phyloP scores from a whole-genome alignment of 2,329 filamentous ascomycete genomes.

The Pseudogymnoascus sp. region DNA sequence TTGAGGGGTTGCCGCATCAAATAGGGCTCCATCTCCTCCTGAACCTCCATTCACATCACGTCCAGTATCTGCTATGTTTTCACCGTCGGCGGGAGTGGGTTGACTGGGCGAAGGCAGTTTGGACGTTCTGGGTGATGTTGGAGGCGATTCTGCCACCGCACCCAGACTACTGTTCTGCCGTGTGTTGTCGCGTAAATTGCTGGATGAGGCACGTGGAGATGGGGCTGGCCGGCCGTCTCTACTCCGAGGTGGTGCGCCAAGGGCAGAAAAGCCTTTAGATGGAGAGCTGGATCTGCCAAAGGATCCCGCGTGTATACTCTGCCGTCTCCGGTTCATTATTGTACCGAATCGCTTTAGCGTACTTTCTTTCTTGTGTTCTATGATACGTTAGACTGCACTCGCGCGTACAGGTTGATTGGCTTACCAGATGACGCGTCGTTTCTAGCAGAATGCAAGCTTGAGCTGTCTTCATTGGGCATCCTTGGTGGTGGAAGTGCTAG shows the following conservation, averaged over 20 bases:
- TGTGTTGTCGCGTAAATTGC: slow-evolving; percentile 47
- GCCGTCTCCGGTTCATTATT: slow-evolving; percentile 56
- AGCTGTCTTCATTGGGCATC: slow-evolving; percentile 19
- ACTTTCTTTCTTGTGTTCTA: slow-evolving; percentile 50
- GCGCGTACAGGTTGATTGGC: slow-evolving; percentile 22
- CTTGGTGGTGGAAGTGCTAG: slow-evolving; percentile 22
- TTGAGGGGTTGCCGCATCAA: slow-evolving; percentile 43
- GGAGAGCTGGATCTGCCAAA: slow-evolving; percentile 46
- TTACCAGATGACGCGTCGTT: slow-evolving; percentile 18
- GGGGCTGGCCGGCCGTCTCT: slow-evolving; percentile 45
- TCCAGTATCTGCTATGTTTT: not conserved
- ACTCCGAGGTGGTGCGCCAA: slow-evolving; percentile 53
- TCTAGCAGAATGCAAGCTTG: slow-evolving; percentile 20
- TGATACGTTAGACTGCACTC: slow-evolving; percentile 22
- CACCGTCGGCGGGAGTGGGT: slow-evolving; percentile 34
- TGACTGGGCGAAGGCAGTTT: slow-evolving; percentile 23
- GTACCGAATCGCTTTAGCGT: slow-evolving; percentile 52
- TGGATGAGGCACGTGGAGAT: slow-evolving; percentile 52
- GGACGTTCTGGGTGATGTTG: slow-evolving; percentile 26
- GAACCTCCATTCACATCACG: not conserved
- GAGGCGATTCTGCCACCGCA: slow-evolving; percentile 50
- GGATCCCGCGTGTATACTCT: slow-evolving; percentile 57
- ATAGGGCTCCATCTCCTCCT: slow-evolving; percentile 16
- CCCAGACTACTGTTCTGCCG: slow-evolving; percentile 39
- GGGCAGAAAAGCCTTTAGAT: slow-evolving; percentile 42